Evolutionary conservation across 192 early-diverging fungal genomes (phyloP).

Genomic region (Coemansia sp.): DNA sequence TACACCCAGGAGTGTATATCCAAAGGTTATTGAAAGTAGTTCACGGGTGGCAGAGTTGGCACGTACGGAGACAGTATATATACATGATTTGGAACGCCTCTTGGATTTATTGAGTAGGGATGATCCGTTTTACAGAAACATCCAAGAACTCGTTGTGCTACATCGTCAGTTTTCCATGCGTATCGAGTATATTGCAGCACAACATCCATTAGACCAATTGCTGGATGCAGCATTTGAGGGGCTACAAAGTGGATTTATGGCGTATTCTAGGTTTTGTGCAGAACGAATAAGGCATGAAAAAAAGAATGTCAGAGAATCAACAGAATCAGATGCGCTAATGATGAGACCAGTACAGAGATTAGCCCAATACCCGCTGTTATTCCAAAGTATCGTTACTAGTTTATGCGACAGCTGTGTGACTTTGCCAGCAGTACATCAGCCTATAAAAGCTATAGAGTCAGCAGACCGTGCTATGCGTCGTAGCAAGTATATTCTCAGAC

Average conservation of each 20-base stretch:
- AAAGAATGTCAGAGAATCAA: slow-evolving; percentile 12
- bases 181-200: slow-evolving; percentile 42
- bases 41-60: slow-evolving; percentile 28
- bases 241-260: slow-evolving; percentile 19
- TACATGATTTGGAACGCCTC: slow-evolving; percentile 47
- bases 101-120: neutral
- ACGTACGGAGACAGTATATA: slow-evolving; percentile 45
- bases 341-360: slow-evolving; percentile 49
- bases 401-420: slow-evolving; percentile 12
- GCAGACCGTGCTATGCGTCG: slow-evolving; percentile 29
- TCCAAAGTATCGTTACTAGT: slow-evolving; percentile 39
- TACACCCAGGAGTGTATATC: slow-evolving; percentile 34
- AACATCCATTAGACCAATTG: slow-evolving; percentile 22
- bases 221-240: slow-evolving; percentile 20
- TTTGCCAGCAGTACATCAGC: slow-evolving; percentile 7
- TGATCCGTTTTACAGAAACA: slow-evolving; percentile 17
- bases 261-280: slow-evolving; percentile 40
- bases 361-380: slow-evolving; percentile 46
- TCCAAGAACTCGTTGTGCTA: slow-evolving; percentile 23
- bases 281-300: slow-evolving; percentile 20
- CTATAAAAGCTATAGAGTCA: slow-evolving; percentile 16
- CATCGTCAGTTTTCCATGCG: slow-evolving; percentile 41
- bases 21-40: slow-evolving; percentile 5
- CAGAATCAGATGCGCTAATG: slow-evolving; percentile 35
- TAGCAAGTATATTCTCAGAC: slow-evolving; percentile 35